Evolutionary conservation across 176 grass and related monocot genomes (phyloP), one percentile per base, ranked within the genome.

Genomic region (Triticum timopheevii): DNA sequence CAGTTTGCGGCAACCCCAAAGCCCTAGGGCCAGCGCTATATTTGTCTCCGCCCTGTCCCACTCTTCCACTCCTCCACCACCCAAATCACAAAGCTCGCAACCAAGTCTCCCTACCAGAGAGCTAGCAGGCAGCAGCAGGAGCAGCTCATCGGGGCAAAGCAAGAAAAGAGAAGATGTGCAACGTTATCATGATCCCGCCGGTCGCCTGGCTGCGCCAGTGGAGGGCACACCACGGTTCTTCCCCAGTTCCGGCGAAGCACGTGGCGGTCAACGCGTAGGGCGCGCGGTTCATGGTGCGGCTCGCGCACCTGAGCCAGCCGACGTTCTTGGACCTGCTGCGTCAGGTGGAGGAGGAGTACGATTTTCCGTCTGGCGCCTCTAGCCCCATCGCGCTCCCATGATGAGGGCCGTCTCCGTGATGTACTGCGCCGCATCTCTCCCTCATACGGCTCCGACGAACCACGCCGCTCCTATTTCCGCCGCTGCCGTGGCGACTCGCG

Each of bases 281-380:
- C 65, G 54, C 3, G 38, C 63, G 86, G 86, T 91, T 91, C 86
- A 31, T 71, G 45, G 86, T 91, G 86, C 90, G 36, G 78, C 47
- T 88, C 64, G 86, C 73, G 50, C 82, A 88, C 86, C 78, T 88
- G 1, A 64, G 31, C 78, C 90, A 91, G 78, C 71, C 82, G 39
- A 68, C 77, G 23, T 91, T 88, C 71, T 3, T 31, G 31, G 2
- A 31, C 0, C 31, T 31, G 31, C 31, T 31, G 31, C 77, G 6
- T 9, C 78, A 84, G 64, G 82, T 82, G 38, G 86, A 77, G 82
- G 86, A 77, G 82, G 85, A 81, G 71, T 91, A 88, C 82, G 86
- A 82, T 50, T 91, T 88, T 52, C 38, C 76, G 6, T 23, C 73
- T 0, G 56, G 56, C 56, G 44, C 80, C 1, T 52, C 89, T 5